Conservation (phyloP, 129 eudicot genomes). For the Helichrysum umbraculigerum region DNA sequence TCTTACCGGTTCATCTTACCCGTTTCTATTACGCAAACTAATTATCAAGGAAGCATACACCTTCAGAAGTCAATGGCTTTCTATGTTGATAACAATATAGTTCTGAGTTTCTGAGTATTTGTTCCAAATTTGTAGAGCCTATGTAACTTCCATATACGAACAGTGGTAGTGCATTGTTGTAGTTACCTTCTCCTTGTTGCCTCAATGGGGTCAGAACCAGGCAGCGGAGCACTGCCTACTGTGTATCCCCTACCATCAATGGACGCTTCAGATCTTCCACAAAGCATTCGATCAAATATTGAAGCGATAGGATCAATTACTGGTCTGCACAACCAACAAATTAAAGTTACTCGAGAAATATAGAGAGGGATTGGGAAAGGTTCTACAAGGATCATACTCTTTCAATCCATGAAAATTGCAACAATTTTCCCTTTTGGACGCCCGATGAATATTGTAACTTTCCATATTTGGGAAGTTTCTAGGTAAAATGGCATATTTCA, state of each 20-base stretch:
- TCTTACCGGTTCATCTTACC: not conserved
- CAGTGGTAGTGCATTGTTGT: slow-evolving; percentile 19
- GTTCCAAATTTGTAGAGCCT: not conserved
- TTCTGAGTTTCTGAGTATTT: slow-evolving; percentile 2
- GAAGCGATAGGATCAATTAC: slow-evolving; percentile 85
- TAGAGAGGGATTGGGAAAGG: not conserved
- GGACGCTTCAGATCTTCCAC: slow-evolving; percentile 72
- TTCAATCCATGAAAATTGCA: not conserved
- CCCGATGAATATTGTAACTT: not conserved
- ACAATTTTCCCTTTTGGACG: not conserved
- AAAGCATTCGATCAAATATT: slow-evolving; percentile 76
- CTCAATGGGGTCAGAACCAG: slow-evolving; percentile 95
- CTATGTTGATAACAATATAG: not conserved
- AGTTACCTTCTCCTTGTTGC: slow-evolving; percentile 90
- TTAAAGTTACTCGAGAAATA: not conserved
- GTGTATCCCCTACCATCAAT: slow-evolving; percentile 57
- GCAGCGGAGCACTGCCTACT: slow-evolving; percentile 63
- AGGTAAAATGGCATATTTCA: not conserved
- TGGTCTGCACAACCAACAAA: slow-evolving; percentile 56
- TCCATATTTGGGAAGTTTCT: not conserved
- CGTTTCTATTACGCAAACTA: not conserved
- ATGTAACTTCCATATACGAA: slow-evolving; percentile 14
- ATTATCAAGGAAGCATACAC: not conserved
- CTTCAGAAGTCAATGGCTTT: not conserved
- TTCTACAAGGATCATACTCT: not conserved